phyloP scores from a whole-genome alignment of 2,329 filamentous ascomycete species.

The Sarocladium strictum region DNA sequence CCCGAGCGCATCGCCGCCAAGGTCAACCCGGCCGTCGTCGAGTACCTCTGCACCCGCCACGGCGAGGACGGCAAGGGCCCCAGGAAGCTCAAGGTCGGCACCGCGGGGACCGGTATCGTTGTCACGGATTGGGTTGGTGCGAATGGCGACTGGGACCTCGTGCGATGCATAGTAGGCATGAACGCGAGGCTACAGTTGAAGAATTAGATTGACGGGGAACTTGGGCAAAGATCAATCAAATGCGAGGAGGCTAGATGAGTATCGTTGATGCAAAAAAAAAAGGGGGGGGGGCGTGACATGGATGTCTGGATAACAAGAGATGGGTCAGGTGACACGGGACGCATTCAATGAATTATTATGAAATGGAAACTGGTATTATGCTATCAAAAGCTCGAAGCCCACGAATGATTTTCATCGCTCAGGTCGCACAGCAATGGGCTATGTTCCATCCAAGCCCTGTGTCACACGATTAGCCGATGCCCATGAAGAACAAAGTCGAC shows the following conservation, averaged over 20 bases:
- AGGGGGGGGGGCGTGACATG: too few relatives aligned
- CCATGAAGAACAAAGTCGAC: not conserved
- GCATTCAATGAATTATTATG: too few relatives aligned
- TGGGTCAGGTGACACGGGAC: too few relatives aligned
- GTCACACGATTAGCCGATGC: constrained; percentile 5
- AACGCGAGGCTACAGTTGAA: constrained; percentile 62
- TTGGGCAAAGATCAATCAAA: too few relatives aligned
- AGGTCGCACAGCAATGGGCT: not conserved
- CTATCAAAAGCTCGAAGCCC: too few relatives aligned
- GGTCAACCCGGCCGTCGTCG: constrained; percentile 71
- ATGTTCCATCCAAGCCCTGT: not conserved
- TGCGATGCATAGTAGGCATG: constrained; percentile 84
- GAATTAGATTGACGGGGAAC: constrained; percentile 21
- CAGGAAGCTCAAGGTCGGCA: constrained; percentile 48
- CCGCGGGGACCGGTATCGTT: constrained; percentile 79
- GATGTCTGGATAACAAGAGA: too few relatives aligned
- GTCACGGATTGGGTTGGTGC: constrained; percentile 92
- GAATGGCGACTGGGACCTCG: constrained; percentile 83
- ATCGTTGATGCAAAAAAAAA: too few relatives aligned
- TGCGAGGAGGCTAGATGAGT: too few relatives aligned
- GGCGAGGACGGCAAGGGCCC: constrained; percentile 45
- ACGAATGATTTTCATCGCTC: too few relatives aligned
- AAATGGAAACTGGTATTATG: too few relatives aligned
- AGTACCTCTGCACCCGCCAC: constrained; percentile 55
- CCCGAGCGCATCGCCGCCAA: constrained; percentile 84